A percentile compares a stretch with the other conserved stretches of the same genome.
phyloP scores from a whole-genome alignment of 495 filamentous ascomycete species.

The Amorphotheca resinae region DNA sequence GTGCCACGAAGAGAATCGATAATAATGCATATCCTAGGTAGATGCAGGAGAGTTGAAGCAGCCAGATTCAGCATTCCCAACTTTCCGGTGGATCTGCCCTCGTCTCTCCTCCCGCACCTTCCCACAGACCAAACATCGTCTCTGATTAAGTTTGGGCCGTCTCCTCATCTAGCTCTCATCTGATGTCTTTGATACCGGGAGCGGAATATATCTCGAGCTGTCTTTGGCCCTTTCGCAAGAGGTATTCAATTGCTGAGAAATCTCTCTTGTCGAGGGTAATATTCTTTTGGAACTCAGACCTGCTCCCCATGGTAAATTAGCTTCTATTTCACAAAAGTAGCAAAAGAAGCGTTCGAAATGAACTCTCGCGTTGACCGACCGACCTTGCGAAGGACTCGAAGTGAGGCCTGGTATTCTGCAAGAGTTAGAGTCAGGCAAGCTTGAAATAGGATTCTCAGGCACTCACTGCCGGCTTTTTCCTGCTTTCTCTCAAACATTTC shows the following conservation, averaged over 20 bases:
- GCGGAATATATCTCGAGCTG: constrained; percentile 79
- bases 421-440: constrained; percentile 4
- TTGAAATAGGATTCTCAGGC: constrained; percentile 2
- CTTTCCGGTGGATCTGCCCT: too few relatives aligned
- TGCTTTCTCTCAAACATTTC: constrained; percentile 64
- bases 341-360: background rate
- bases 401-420: constrained; percentile 32
- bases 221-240: constrained; percentile 70
- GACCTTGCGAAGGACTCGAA: constrained; percentile 47
- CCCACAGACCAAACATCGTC: too few relatives aligned
- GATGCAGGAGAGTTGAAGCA: too few relatives aligned
- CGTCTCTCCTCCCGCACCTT: too few relatives aligned
- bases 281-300: constrained; percentile 66
- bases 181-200: constrained; percentile 73
- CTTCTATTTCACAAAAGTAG: background rate
- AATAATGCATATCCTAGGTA: constrained; percentile 13
- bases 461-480: constrained; percentile 68
- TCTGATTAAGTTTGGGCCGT: too few relatives aligned
- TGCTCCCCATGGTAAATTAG: constrained; percentile 22
- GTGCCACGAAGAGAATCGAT: background rate
- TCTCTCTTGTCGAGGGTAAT: constrained; percentile 68
- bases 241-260: constrained; percentile 77
- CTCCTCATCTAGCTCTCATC: constrained; percentile 13
- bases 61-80: too few relatives aligned
- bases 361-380: background rate